Percentiles rank a stretch among this genome's conserved stretches.
These are phyloP conservation scores for Cytospora leucostoma DNA, from an alignment of 2,329 filamentous ascomycete genomes.

Conservation along the genomic window DNA sequence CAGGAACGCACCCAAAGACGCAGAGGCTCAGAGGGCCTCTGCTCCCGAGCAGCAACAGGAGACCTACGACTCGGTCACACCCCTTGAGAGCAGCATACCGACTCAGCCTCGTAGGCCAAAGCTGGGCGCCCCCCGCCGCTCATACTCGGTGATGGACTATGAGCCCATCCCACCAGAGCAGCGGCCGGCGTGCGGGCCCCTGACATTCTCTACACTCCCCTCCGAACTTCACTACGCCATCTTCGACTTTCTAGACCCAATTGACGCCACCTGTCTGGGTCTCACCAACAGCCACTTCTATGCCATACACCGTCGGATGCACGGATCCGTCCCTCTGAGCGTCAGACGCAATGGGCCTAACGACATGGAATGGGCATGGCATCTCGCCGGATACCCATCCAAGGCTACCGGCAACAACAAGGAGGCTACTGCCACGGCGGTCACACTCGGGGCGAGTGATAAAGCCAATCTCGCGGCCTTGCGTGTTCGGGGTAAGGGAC, in stretches of 20 bases:
- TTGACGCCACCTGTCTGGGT: conserved; percentile 64
- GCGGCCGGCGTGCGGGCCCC: conserved; percentile 42
- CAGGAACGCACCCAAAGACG: neutral
- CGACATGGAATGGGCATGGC: conserved; percentile 65
- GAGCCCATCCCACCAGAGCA: conserved; percentile 56
- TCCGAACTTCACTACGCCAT: conserved; percentile 61
- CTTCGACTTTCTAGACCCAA: conserved; percentile 64
- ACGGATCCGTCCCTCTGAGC: conserved; percentile 58
- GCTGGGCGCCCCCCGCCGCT: conserved; percentile 53
- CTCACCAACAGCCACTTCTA: conserved; percentile 61
- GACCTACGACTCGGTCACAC: conserved; percentile 28
- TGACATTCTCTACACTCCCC: conserved; percentile 56
- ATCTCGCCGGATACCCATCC: conserved; percentile 48
- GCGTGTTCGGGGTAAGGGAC: conserved; percentile 59
- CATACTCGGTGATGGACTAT: conserved; percentile 62
- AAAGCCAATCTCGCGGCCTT: conserved; percentile 46
- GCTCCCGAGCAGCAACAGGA: conserved; percentile 17
- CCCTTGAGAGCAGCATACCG: conserved; percentile 29
- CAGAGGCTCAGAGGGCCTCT: conserved; percentile 7
- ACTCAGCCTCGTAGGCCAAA: conserved; percentile 34
- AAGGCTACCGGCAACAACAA: conserved; percentile 24
- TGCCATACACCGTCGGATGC: conserved; percentile 57
- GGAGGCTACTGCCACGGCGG: conserved; percentile 17
- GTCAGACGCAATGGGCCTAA: conserved; percentile 62
- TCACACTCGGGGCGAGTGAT: conserved; percentile 19